Conservation (phyloP, 2,329 filamentous ascomycete genomes). For the Bipolaris cookei region DNA sequence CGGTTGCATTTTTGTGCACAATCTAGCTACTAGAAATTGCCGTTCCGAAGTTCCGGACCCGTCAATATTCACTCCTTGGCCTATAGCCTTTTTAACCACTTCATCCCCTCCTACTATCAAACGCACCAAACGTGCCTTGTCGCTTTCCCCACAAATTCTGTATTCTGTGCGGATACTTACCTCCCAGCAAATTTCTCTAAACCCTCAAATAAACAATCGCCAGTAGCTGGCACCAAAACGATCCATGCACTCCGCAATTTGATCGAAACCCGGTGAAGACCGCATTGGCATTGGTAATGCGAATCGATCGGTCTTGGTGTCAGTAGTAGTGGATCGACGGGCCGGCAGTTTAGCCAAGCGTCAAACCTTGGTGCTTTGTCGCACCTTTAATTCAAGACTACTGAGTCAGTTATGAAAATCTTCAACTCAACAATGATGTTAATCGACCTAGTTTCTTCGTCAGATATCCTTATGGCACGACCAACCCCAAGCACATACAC, state of each 20-base stretch:
- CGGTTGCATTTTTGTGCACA: no score
- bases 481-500: neutral
- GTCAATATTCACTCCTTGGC: conserved; percentile 83
- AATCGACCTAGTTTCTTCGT: neutral
- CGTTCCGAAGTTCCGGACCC: conserved; percentile 65
- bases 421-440: neutral
- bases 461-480: neutral
- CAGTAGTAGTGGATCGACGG: neutral
- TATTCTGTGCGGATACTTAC: conserved; percentile 73
- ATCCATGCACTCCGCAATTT: neutral
- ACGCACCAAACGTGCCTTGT: conserved; percentile 90
- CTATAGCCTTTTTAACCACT: conserved; percentile 80
- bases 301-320: neutral
- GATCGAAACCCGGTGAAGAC: neutral
- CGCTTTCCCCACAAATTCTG: conserved; percentile 85
- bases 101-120: conserved; percentile 81
- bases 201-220: no score
- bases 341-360: neutral
- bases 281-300: neutral
- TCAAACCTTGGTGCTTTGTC: neutral
- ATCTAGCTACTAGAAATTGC: no score
- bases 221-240: neutral
- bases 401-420: neutral
- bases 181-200: no score
- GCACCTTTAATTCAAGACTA: neutral